Evolutionary conservation across 768 basidiomycete species (phyloP).

Genomic region (Boletus barrowsii): DNA sequence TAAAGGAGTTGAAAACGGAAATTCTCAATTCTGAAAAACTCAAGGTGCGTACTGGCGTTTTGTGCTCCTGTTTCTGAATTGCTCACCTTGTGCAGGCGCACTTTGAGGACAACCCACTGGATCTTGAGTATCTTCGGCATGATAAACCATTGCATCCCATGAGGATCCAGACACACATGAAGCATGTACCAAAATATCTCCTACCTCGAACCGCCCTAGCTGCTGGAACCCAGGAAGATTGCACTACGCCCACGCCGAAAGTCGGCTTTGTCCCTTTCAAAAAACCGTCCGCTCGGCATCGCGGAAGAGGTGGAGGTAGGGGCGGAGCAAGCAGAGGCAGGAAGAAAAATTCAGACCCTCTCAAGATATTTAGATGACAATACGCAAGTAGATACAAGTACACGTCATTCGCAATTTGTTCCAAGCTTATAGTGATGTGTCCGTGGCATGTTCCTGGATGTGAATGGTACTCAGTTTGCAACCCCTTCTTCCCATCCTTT

Average conservation of each 20-base stretch:
- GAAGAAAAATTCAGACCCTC: conserved; percentile 76
- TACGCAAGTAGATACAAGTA: neutral
- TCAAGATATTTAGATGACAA: conserved; percentile 65
- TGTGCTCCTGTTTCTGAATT: neutral
- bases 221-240: conserved; percentile 34
- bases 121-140: conserved; percentile 88
- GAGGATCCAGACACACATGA: conserved; percentile 90
- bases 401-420: neutral
- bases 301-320: conserved; percentile 48
- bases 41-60: conserved; percentile 55
- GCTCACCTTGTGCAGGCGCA: conserved; percentile 63
- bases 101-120: conserved; percentile 95
- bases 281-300: conserved; percentile 46
- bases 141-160: conserved; percentile 93
- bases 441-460: neutral
- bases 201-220: conserved; percentile 69
- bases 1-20: conserved; percentile 92
- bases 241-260: conserved; percentile 17
- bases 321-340: conserved; percentile 36
- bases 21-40: conserved; percentile 94
- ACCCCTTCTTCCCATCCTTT: conserved; percentile 74
- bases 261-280: conserved; percentile 73
- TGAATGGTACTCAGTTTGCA: conserved; percentile 19
- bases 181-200: conserved; percentile 91
- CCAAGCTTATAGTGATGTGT: neutral